phyloP scores from a whole-genome alignment of 2,329 filamentous ascomycete species.

The Cadophora malorum region DNA sequence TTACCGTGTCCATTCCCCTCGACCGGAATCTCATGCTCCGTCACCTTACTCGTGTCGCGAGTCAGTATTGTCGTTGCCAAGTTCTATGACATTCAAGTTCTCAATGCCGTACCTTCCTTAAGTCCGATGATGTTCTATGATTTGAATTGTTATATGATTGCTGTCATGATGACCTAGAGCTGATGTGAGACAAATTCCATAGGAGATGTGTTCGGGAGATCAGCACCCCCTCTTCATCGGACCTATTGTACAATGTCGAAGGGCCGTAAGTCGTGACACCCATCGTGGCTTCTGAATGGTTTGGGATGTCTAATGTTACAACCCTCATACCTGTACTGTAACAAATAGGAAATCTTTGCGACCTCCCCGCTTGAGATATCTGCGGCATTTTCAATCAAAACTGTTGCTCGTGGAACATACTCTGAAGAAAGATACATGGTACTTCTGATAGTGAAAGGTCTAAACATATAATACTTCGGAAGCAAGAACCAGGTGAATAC shows the following conservation, averaged over 20 bases:
- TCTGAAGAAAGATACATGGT: not conserved
- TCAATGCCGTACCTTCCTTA: not conserved
- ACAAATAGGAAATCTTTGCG: constrained; percentile 12
- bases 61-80: constrained; percentile 12
- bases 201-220: constrained; percentile 4
- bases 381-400: not conserved
- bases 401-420: not conserved
- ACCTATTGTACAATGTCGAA: constrained; percentile 14
- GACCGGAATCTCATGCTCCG: constrained; percentile 5
- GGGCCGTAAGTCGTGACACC: constrained; percentile 14
- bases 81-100: not conserved
- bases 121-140: too few species aligned
- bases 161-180: constrained; percentile 12
- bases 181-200: constrained; percentile 10
- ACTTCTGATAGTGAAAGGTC: not conserved
- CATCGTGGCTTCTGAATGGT: constrained; percentile 6
- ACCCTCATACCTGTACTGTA: not conserved
- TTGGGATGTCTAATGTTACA: constrained; percentile 1
- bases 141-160: not conserved
- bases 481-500: too few species aligned
- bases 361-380: constrained; percentile 2
- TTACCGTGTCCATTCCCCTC: not conserved
- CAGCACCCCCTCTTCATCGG: constrained; percentile 6
- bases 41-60: constrained; percentile 8
- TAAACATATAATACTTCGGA: not conserved